Evolutionary conservation across 352 stramenopile species (phyloP), one percentile per base, ranked within the genome.

Genomic region (Pythium brachiatum): DNA sequence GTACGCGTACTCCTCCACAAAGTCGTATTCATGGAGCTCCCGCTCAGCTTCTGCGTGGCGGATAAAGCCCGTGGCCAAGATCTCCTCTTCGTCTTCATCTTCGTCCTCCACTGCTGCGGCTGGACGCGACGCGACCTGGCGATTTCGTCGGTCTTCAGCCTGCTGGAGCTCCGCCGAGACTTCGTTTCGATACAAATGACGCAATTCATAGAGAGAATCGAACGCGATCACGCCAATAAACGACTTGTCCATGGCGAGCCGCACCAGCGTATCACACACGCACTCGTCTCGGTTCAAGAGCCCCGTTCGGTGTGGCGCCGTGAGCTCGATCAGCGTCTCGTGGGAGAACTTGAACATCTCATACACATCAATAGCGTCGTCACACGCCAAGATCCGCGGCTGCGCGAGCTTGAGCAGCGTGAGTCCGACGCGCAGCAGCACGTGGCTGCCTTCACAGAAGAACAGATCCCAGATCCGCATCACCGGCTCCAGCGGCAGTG

Each of bases 401-500:
- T 89, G 71, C 36, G 80, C 81, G 13, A 96, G 70, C 64, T 95
- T 92, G n/a, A 97, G 70, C 27, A 97, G 74, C 53, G 86, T 76
- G 27, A 97, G 73, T 0, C 83, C 88, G 27, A 96, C 73, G 29
- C 91, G 84, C 31, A 97, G 74, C 39, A 97, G 73, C 20, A 96
- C 86, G 47, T 97, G 92, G 56, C 76, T 90, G 18, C 90, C 88
- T 68, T 97, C 88, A 53, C 88, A 93, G 38, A 97, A 96, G 51
- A 96, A 94, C 26, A 92, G 66, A 54, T 97, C 90, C 90, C 90
- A 97, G 51, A 97, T 83, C 8, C 90, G 80, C 70, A 97, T 74
- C n/a, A 90, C 88, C 0, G 83, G 85, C 46, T 96, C 88, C 36
- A 97, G 86, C 16, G 87, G 86, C 18, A 97, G 67, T 25, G 89